These are phyloP conservation scores for Aspergillus ruber DNA, from an alignment of 2,329 filamentous ascomycete species.

Conservation along the genomic window DNA sequence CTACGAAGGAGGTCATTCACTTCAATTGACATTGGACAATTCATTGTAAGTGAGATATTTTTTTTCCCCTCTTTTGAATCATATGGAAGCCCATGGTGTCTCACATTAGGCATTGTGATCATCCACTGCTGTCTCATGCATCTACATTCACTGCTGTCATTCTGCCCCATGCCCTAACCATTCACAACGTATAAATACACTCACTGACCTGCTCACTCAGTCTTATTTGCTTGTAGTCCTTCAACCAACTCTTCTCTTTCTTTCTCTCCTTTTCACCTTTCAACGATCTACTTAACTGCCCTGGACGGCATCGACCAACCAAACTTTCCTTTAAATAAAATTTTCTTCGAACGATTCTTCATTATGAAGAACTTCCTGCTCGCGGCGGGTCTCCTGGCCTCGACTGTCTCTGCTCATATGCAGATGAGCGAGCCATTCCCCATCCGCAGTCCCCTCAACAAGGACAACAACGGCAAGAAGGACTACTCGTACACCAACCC, in stretches of 20 bases:
- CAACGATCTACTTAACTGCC: background rate
- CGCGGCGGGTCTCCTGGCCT: constrained; percentile 25
- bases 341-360: background rate
- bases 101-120: background rate
- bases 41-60: background rate
- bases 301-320: background rate
- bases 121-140: background rate
- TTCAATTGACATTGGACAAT: background rate
- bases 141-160: background rate
- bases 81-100: background rate
- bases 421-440: constrained; percentile 52
- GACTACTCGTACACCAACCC: constrained; percentile 70
- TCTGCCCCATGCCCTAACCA: background rate
- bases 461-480: constrained; percentile 41
- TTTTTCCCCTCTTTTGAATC: background rate
- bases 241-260: background rate
- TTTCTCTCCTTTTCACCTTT: background rate
- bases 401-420: constrained; percentile 43
- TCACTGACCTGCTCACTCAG: background rate
- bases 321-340: background rate
- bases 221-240: background rate
- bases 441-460: constrained; percentile 47
- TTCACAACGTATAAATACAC: background rate
- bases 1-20: background rate
- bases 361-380: constrained; percentile 28